phyloP scores from a whole-genome alignment of 208 protist genomes.

The Wallacemonas collosoma region DNA sequence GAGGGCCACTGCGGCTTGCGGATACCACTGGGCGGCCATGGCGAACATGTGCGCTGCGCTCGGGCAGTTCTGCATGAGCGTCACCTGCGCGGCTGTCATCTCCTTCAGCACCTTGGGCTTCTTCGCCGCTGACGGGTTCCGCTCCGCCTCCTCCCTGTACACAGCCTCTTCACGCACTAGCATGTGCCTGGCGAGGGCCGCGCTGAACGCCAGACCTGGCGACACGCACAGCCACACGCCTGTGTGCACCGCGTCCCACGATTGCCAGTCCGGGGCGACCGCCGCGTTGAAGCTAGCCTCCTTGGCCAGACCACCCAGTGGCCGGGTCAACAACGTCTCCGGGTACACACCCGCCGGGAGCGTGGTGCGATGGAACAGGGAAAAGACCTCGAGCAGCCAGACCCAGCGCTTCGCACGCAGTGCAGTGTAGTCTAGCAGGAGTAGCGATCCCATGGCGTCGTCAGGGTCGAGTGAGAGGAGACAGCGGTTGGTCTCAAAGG shows the following conservation, averaged over 20 bases:
- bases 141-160: constrained; percentile 13
- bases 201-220: constrained; percentile 81
- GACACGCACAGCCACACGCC: constrained; percentile 34
- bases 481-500: constrained; percentile 68
- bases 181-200: constrained; percentile 71
- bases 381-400: constrained; percentile 77
- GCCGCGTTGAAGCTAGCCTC: neutral
- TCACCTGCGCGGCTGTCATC: constrained; percentile 38
- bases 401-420: constrained; percentile 76
- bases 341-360: constrained; percentile 12
- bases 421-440: constrained; percentile 79
- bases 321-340: neutral
- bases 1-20: constrained; percentile 49
- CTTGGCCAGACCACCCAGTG: neutral
- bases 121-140: constrained; percentile 14
- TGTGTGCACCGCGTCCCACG: constrained; percentile 21
- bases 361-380: constrained; percentile 24
- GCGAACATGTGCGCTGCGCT: constrained; percentile 50
- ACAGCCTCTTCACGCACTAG: constrained; percentile 53
- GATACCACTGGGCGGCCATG: constrained; percentile 58
- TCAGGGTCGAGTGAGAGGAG: constrained; percentile 75
- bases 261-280: neutral
- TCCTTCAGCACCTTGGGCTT: constrained; percentile 59
- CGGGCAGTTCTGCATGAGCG: constrained; percentile 32
- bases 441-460: constrained; percentile 65